These are phyloP conservation scores for Ceratocystis cacaofunesta DNA, from an alignment of 2,329 filamentous ascomycete genomes.

Conservation along the genomic window DNA sequence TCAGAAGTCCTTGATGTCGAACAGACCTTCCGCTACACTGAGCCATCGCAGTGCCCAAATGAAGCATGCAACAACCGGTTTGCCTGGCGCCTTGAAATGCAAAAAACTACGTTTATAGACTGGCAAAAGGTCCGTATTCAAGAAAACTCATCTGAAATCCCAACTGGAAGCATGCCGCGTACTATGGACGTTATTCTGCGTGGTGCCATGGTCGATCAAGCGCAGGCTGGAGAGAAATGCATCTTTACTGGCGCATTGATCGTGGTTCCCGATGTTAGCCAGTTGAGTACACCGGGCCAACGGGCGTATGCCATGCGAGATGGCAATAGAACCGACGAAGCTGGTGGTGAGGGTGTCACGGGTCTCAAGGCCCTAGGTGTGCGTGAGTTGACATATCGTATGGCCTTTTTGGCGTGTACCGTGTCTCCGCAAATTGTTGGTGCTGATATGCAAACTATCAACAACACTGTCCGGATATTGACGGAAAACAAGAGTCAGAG, in stretches of 20 bases:
- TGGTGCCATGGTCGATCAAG: conserved; percentile 92
- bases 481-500: conserved; percentile 60
- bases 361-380: conserved; percentile 89
- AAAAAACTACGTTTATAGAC: conserved; percentile 93
- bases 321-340: conserved; percentile 64
- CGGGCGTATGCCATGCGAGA: conserved; percentile 74
- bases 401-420: conserved; percentile 97
- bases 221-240: conserved; percentile 95
- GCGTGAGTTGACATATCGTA: conserved; percentile 81
- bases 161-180: conserved; percentile 93
- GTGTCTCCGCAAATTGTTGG: conserved; percentile 59
- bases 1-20: conserved; percentile 79
- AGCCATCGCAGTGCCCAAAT: conserved; percentile 92
- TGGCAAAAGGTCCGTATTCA: conserved; percentile 98
- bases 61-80: conserved; percentile 69
- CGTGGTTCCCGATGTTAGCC: conserved; percentile 91
- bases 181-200: conserved; percentile 95
- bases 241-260: conserved; percentile 94
- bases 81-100: conserved; percentile 93
- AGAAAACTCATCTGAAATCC: conserved; percentile 96
- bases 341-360: conserved; percentile 67
- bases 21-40: conserved; percentile 94
- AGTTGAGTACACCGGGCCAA: conserved; percentile 77
- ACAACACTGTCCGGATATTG: conserved; percentile 28
- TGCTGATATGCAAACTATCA: conserved; percentile 46